Evolutionary conservation across 2,329 filamentous ascomycete genomes (phyloP).

Genomic region (Davidsoniella virescens): DNA sequence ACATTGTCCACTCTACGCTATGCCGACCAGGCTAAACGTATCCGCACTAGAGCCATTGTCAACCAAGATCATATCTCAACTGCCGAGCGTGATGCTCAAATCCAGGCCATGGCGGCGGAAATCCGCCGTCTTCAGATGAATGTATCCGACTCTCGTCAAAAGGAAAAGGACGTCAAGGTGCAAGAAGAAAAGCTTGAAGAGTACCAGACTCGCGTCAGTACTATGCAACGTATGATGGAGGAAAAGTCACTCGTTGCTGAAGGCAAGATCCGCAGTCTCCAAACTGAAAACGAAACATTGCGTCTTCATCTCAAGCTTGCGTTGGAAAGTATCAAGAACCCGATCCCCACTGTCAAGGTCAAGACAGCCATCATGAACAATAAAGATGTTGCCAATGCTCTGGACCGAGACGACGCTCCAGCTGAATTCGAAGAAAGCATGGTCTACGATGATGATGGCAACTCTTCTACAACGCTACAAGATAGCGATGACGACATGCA

Average conservation of each 20-base stretch:
- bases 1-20: slow-evolving; percentile 92
- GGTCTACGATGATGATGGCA: slow-evolving; percentile 33
- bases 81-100: slow-evolving; percentile 87
- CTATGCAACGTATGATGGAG: slow-evolving; percentile 93
- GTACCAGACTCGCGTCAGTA: slow-evolving; percentile 77
- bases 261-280: slow-evolving; percentile 80
- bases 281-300: slow-evolving; percentile 80
- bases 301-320: slow-evolving; percentile 77
- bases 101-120: slow-evolving; percentile 85
- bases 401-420: slow-evolving; percentile 21
- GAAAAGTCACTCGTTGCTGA: slow-evolving; percentile 81
- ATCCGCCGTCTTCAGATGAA: slow-evolving; percentile 74
- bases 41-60: slow-evolving; percentile 82
- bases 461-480: slow-evolving; percentile 24
- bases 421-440: slow-evolving; percentile 42
- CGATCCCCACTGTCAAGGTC: slow-evolving; percentile 50
- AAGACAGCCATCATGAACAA: slow-evolving; percentile 16
- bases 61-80: slow-evolving; percentile 91
- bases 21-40: slow-evolving; percentile 92
- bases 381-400: slow-evolving; percentile 18
- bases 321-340: slow-evolving; percentile 74
- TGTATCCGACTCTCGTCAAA: slow-evolving; percentile 45
- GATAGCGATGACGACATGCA: slow-evolving; percentile 51
- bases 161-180: slow-evolving; percentile 60
- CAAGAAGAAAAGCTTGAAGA: slow-evolving; percentile 79